Evolutionary conservation across 139 green algal species (phyloP).

Genomic region (Coccomyxa sp.): DNA sequence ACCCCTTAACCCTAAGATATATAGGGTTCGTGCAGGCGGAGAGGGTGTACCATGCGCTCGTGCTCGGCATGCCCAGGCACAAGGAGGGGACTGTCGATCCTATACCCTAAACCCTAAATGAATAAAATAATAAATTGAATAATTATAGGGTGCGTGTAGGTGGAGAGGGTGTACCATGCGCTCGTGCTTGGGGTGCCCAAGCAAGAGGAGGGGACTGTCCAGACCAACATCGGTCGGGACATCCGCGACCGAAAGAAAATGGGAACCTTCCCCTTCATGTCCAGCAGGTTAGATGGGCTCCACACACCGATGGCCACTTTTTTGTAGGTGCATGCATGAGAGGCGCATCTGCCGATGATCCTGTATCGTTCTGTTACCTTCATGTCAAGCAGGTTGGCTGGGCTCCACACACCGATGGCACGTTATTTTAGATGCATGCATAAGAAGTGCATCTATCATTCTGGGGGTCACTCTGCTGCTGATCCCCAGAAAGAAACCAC

Average conservation of each 20-base stretch:
- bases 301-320: background rate
- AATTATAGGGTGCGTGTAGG: constrained; percentile 24
- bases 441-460: no score
- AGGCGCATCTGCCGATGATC: background rate
- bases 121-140: background rate
- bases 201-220: constrained; percentile 35
- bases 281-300: background rate
- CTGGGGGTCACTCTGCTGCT: no score
- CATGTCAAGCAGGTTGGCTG: background rate
- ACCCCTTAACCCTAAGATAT: no score
- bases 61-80: constrained; percentile 36
- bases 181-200: constrained; percentile 52
- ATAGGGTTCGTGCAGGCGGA: constrained; percentile 43
- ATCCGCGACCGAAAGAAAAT: constrained; percentile 71
- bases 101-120: no score
- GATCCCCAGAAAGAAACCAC: no score
- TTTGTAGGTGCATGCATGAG: background rate
- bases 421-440: background rate
- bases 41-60: constrained; percentile 64
- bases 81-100: background rate
- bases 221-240: constrained; percentile 73
- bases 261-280: constrained; percentile 51
- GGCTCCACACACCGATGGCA: background rate
- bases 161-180: constrained; percentile 59
- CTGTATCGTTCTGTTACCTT: background rate